Conservation (phyloP, 306 rosid genomes). For the Crotalaria pallida region DNA sequence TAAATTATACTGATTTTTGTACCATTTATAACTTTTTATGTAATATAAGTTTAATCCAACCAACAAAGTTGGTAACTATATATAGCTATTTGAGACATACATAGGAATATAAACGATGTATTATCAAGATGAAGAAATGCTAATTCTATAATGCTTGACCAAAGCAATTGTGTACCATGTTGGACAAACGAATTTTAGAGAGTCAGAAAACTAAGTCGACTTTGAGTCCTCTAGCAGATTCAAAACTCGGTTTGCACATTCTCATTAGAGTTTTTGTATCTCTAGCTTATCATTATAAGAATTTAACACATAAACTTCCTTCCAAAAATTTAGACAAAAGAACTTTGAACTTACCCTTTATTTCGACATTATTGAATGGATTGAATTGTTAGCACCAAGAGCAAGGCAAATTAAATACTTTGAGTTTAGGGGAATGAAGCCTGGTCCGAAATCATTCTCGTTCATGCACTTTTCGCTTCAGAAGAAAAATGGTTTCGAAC, state of each 20-base stretch:
- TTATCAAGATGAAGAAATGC: not conserved
- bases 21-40: too few species aligned
- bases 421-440: conserved; percentile 97
- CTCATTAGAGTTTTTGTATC: not conserved
- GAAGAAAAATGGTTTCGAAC: conserved; percentile 65
- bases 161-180: not conserved
- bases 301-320: not conserved
- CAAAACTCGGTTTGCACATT: not conserved
- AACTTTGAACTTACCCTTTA: conserved; percentile 28
- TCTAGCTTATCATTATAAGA: not conserved
- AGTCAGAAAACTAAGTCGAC: not conserved
- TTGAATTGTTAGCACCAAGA: not conserved
- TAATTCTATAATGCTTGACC: not conserved
- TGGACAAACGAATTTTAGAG: not conserved
- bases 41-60: too few species aligned
- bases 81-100: not conserved
- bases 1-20: too few species aligned
- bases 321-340: not conserved
- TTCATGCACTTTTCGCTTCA: not conserved
- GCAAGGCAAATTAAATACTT: not conserved
- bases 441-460: conserved; percentile 91
- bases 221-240: conserved; percentile 1
- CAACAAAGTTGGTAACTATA: too few species aligned
- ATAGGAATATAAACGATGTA: not conserved
- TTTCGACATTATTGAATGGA: conserved; percentile 4